Base-by-base conservation (phyloP, 495 filamentous ascomycete species). In the Beverwykella pulmonaria region DNA sequence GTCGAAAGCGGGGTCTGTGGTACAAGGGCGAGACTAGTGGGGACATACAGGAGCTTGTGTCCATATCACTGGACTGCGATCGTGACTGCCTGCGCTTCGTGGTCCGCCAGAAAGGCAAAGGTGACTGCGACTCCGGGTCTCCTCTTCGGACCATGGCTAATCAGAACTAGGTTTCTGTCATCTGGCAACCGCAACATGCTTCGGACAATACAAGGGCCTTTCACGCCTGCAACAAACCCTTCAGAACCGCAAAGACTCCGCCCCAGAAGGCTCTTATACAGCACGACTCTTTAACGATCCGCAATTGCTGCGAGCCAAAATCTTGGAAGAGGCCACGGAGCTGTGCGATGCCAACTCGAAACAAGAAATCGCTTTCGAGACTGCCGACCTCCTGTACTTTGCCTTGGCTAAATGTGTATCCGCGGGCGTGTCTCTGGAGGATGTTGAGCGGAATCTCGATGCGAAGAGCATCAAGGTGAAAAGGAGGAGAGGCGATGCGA, bases 321-420 rank as follows among this genome's bases (percentile, higher is more conserved):
- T 98, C 46, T 94, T 97, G 89, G 94, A 98, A 77, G 94, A 98
- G 75, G 94, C 94, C 1, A 89, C 92, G 65, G 94, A 98, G 78
- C 80, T 98, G 29, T 98, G 94, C 79, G 84, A 90, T 53, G 94
- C 94, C 15, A 83, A 82, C 39, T 87, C 85, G 12, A 90, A 91
- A 57, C 82, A 92, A 57, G 91, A 97, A 20, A 82, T 97, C 50
- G 89, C 94, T 15, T 94, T 94, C 55, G 94, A 98, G 77, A 92
- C 94, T 1, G 94, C 93, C 15, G 94, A 98, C 74, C 80, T 98
- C 56, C 84, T 98, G 23, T 98, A 97, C 80, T 98, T 98, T 79
- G 91, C 95, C 9, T 76, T 98, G 25, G 91, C 94, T 7, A 94
- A 90, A 76, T 95, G 92, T 61, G 82, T 93, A 49, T 82, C 87